Base-by-base conservation (phyloP, 2,329 filamentous ascomycete genomes). In the Arthrobotrys megalospora region DNA sequence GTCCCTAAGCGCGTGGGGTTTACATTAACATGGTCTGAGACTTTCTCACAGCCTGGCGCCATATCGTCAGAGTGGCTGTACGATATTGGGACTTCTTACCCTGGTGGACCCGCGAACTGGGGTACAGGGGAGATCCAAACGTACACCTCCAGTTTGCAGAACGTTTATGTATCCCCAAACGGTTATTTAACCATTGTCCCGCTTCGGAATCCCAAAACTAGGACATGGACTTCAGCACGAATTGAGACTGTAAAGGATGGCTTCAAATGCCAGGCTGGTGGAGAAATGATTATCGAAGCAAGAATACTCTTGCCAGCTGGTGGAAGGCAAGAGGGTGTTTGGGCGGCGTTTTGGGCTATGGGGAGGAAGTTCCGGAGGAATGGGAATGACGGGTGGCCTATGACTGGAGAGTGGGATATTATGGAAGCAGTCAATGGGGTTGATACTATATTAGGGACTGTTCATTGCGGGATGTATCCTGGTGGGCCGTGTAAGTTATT, bases 341-440 rank as follows among this genome's bases (percentile, higher is more conserved):
- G 86, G 86, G 84, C 84, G 0, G 86, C 86, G 0, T 87, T 87
- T 80, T 87, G 86, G 86, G 82, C 84, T 21, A 83, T 87, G 32
- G 86, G 86, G 8, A 80, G 82, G 11, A 81, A 76, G 0, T 86
- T 84, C 81, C 84, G 86, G 41, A 81, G 81, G 47, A 83, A 84
- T 75, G 60, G 62, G 12, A 84, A 85, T 76, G 80, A 79, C 12
- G 84, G 83, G 75, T 87, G 86, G 86, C 86, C 86, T 0, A 63
- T 78, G 5, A 80, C 84, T 14, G 85, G 85, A 63, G 86, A 87
- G 82, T 83, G 87, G 69, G 86, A 87, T 82, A 83, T 87, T 60
- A 80, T 87, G 71, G 86, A 87, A 82, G 81, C 83, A 7, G 81
- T 84, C 64, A 86, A 86, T 81, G 86, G 86, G 38, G 80, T 81